Base-by-base conservation (phyloP, 192 early-diverging fungal species). In the Backusella circina region DNA sequence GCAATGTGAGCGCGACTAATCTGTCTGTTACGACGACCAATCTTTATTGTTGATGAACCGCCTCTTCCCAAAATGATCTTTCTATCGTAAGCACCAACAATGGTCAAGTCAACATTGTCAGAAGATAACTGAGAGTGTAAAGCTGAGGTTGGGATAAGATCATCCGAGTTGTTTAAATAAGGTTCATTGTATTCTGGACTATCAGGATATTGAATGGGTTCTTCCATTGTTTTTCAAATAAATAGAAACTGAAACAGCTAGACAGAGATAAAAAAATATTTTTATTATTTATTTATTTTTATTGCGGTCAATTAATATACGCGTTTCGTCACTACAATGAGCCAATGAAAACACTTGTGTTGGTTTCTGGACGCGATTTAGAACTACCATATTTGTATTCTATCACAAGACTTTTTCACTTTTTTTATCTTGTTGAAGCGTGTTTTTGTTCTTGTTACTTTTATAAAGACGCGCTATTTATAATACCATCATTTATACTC, bases 1-100 rank as follows among this genome's bases (percentile, higher is more conserved):
- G 85, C 79, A 2, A 83, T 76, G 75, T 88, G 86, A 30, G 79
- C 77, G 47, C 86, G 84, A n/a, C 83, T 84, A 16, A 88, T 81
- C 64, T 86, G 83, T 32, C 83, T 77, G 73, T 88, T 88, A 26
- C 85, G 67, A 28, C 80, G 78, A 15, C 84, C 86, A 37, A 88
- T 75, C 65, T 88, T 86, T 39, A 86, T 38, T 28, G 83, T 84
- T 9, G 84, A 81, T 10, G 80, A 78, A 18, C 83, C 82, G 12
- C 86, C 85, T 77, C 86, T 78, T 15, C 86, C 86, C 3, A 88
- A 72, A 41, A 80, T 83, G 10, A 87, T 47, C 15, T 15, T 18
- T 61, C 51, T 72, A 33, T 78, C 72, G 38, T 44, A 54, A 31
- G 77, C 36, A 33, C 77, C 77, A 16, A 78, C 70, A 65, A 78